Conservation (phyloP, 2,329 filamentous ascomycete species). For the Pseudogymnoascus sp. region DNA sequence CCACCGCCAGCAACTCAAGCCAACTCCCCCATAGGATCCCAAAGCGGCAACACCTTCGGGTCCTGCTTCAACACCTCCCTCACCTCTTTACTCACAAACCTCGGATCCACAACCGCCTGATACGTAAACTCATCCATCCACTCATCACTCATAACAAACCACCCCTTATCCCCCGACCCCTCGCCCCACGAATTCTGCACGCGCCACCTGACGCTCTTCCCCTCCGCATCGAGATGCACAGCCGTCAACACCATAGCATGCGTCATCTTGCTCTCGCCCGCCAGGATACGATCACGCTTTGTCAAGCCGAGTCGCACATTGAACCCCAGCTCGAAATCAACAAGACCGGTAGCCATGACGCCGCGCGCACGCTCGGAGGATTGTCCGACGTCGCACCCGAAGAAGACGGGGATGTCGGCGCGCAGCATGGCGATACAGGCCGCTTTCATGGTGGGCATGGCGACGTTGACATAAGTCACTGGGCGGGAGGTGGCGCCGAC, state of each 20-base stretch:
- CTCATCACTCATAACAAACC: slow-evolving; percentile 81
- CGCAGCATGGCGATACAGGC: slow-evolving; percentile 72
- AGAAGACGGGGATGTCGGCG: slow-evolving; percentile 76
- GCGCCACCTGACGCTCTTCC: slow-evolving; percentile 67
- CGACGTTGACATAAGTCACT: slow-evolving; percentile 77
- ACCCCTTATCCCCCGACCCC: slow-evolving; percentile 64
- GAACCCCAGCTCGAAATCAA: slow-evolving; percentile 79
- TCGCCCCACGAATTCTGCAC: slow-evolving; percentile 84
- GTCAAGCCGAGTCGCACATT: slow-evolving; percentile 65
- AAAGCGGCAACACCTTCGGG: slow-evolving; percentile 64
- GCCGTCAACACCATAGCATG: slow-evolving; percentile 89
- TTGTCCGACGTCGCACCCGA: slow-evolving; percentile 82
- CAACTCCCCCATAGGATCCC: slow-evolving; percentile 74
- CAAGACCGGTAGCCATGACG: slow-evolving; percentile 72
- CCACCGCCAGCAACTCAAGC: slow-evolving; percentile 37
- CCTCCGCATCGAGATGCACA: slow-evolving; percentile 66
- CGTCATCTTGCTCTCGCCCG: slow-evolving; percentile 76
- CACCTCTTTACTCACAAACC: slow-evolving; percentile 57
- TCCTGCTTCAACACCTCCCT: slow-evolving; percentile 63
- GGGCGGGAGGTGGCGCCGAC: slow-evolving; percentile 58
- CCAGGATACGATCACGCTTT: slow-evolving; percentile 67
- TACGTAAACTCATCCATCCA: slow-evolving; percentile 80
- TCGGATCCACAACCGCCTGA: slow-evolving; percentile 76
- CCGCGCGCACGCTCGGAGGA: slow-evolving; percentile 62
- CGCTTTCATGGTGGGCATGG: slow-evolving; percentile 63